Percentiles rank a stretch among this genome's conserved stretches.
Conservation (phyloP, 805 yeast genomes). For the Ogataea trehalophila region DNA sequence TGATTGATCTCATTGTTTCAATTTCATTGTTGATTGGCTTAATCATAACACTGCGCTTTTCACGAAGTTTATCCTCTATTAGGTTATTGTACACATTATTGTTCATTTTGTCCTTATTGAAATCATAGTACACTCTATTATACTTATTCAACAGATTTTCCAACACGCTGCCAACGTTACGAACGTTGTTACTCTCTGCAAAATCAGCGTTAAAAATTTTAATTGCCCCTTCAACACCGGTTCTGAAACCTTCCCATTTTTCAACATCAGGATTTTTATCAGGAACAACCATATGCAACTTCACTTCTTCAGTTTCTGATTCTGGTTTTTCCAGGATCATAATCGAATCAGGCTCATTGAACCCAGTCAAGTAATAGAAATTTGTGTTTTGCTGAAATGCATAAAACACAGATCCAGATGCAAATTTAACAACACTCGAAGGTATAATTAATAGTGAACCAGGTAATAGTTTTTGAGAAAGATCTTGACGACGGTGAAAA, state of each 20-base stretch:
- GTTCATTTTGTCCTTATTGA: conserved; percentile 13
- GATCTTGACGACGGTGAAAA: conserved; percentile 58
- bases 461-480: conserved; percentile 55
- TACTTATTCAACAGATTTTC: conserved; percentile 43
- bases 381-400: conserved; percentile 92
- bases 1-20: conserved; percentile 56
- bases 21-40: conserved; percentile 39
- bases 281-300: conserved; percentile 79
- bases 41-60: conserved; percentile 32
- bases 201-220: conserved; percentile 87
- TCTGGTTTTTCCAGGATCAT: conserved; percentile 60
- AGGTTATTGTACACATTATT: conserved; percentile 13
- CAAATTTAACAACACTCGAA: conserved; percentile 68
- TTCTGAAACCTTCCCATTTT: conserved; percentile 92
- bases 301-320: conserved; percentile 45
- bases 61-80: conserved; percentile 23
- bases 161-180: conserved; percentile 37
- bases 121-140: conserved; percentile 53
- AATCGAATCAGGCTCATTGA: conserved; percentile 84
- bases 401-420: conserved; percentile 88
- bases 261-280: conserved; percentile 74
- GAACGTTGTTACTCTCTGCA: conserved; percentile 44
- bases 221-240: conserved; percentile 77
- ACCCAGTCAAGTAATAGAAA: conserved; percentile 81
- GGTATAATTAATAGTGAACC: conserved; percentile 68